These are phyloP conservation scores for Kondoa malvinella DNA, from an alignment of 768 basidiomycete species.

Conservation along the genomic window DNA sequence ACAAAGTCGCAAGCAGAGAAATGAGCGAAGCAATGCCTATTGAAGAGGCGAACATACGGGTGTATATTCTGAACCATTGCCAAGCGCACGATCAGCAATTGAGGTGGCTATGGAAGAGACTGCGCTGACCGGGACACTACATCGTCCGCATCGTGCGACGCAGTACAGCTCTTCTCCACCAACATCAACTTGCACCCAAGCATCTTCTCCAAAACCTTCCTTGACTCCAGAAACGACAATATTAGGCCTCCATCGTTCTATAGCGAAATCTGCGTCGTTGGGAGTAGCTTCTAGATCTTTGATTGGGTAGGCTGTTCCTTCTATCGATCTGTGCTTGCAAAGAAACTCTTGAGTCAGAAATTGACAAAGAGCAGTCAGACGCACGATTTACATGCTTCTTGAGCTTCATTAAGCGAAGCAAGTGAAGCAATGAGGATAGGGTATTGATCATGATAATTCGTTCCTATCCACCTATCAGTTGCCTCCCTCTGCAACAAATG, in stretches of 20 bases:
- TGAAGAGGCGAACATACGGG: too few relatives aligned
- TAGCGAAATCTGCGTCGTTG: background rate
- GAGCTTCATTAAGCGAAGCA: background rate
- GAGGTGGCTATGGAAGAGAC: background rate
- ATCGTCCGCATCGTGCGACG: conserved; percentile 2
- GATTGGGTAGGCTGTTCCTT: too few relatives aligned
- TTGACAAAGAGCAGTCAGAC: too few relatives aligned
- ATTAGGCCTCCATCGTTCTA: conserved; percentile 5
- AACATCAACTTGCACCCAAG: background rate
- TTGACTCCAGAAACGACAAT: background rate
- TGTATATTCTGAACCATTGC: background rate
- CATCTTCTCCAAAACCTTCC: background rate
- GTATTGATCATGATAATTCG: conserved; percentile 3
- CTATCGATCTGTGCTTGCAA: too few relatives aligned
- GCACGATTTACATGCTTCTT: too few relatives aligned
- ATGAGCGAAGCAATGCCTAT: too few relatives aligned
- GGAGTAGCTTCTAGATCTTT: too few relatives aligned
- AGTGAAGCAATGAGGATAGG: background rate
- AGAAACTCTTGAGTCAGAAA: too few relatives aligned
- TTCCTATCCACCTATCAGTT: background rate
- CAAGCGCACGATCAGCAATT: too few relatives aligned
- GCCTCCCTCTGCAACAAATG: background rate
- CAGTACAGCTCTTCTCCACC: background rate
- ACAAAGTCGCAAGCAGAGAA: too few relatives aligned
- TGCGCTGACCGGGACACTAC: background rate